A percentile compares a stretch with the other conserved stretches of the same genome.
Conservation (phyloP, 257 asterid species). For the Nicotiana noctiflora region DNA sequence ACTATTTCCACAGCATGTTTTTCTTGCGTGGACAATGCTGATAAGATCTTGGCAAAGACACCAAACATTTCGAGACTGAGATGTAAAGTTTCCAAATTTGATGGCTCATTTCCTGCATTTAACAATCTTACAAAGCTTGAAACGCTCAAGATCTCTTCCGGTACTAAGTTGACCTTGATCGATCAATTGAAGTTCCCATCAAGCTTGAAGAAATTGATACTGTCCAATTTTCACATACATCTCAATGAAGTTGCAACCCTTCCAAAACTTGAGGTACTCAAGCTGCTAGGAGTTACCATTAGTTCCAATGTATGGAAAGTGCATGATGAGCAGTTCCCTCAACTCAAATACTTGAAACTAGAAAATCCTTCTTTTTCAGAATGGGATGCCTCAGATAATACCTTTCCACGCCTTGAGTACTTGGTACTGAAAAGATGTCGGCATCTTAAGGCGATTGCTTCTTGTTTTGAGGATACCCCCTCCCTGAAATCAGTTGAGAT, state of each 20-base stretch:
- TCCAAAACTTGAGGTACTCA: background rate
- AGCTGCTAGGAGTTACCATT: background rate
- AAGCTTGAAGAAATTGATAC: background rate
- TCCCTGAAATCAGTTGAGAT: background rate
- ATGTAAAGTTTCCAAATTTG: background rate
- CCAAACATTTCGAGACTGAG: conserved; percentile 8
- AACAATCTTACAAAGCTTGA: background rate
- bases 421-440: background rate
- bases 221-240: background rate
- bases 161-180: too few species aligned
- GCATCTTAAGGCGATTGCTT: background rate
- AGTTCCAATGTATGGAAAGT: background rate
- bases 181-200: background rate
- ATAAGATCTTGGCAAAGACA: background rate
- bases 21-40: background rate
- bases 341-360: conserved; percentile 3
- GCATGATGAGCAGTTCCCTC: background rate
- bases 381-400: background rate
- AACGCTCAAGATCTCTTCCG: background rate
- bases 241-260: background rate
- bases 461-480: background rate
- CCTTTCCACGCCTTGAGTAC: conserved; percentile 6
- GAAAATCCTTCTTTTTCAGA: background rate
- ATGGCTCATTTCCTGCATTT: background rate
- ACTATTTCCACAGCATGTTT: background rate